Conservation (phyloP, 805 yeast species). For the Ogataea neopini region DNA sequence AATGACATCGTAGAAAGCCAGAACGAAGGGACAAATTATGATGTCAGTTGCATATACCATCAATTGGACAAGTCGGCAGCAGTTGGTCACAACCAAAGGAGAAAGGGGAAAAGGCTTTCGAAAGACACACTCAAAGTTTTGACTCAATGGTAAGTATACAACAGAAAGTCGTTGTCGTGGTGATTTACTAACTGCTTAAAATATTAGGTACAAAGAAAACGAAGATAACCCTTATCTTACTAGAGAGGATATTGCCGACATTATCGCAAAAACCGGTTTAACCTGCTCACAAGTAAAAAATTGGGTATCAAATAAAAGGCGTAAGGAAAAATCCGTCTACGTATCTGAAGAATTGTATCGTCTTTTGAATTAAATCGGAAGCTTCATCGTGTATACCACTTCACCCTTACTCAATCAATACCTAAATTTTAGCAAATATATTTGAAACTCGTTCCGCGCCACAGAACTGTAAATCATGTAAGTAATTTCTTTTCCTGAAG, state of each 20-base stretch:
- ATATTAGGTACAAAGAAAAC: conserved; percentile 20
- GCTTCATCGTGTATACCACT: neutral
- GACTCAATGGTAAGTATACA: conserved; percentile 12
- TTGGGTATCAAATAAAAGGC: conserved; percentile 23
- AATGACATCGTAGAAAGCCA: too few species aligned
- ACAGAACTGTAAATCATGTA: neutral
- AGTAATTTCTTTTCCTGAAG: neutral
- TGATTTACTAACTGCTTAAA: neutral
- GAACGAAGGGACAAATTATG: too few species aligned
- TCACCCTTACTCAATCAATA: too few species aligned
- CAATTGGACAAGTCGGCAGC: too few species aligned
- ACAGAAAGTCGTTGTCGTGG: neutral
- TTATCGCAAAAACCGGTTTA: conserved; percentile 18
- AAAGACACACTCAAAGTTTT: neutral
- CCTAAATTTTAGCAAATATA: too few species aligned
- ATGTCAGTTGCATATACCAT: too few species aligned
- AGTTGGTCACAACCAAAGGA: too few species aligned
- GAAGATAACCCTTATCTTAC: conserved; percentile 24
- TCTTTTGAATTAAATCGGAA: conserved; percentile 5
- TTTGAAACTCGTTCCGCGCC: neutral
- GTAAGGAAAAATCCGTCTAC: conserved; percentile 11
- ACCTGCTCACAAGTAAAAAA: conserved; percentile 20
- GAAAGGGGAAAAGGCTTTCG: conserved; percentile 8
- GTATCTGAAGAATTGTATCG: conserved; percentile 14
- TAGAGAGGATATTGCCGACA: conserved; percentile 11